Conservation (phyloP, 1,284 basidiomycete species). For the Ceratobasidium sp. region DNA sequence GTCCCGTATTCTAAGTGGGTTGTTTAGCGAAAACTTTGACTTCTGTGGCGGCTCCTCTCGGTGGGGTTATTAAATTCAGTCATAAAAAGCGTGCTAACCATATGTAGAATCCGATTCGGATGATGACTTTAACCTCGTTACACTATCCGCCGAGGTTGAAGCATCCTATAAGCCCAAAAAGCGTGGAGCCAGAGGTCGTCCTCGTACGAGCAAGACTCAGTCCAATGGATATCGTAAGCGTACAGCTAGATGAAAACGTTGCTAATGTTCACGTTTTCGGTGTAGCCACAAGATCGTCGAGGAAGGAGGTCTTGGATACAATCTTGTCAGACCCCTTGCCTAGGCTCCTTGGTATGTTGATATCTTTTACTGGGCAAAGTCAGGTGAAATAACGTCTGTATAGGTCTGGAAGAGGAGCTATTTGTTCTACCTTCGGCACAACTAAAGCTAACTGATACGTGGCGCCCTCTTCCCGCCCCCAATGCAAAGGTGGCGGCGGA, state of each 20-base stretch:
- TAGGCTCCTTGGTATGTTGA: conserved; percentile 21
- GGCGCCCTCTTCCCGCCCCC: background rate
- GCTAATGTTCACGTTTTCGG: background rate
- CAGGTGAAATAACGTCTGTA: background rate
- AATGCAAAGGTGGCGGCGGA: background rate
- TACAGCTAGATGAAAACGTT: background rate
- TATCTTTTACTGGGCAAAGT: background rate
- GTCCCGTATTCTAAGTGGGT: background rate
- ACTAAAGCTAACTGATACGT: conserved; percentile 16
- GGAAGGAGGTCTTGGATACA: conserved; percentile 27
- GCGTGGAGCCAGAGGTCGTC: conserved; percentile 13
- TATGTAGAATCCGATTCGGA: conserved; percentile 40
- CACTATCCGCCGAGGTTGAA: conserved; percentile 36
- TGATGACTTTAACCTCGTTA: conserved; percentile 41
- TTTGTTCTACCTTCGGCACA: background rate
- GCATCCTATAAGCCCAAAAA: conserved; percentile 37
- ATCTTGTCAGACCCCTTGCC: conserved; percentile 25
- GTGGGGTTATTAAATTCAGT: background rate
- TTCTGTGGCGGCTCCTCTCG: conserved; percentile 29
- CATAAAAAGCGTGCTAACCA: background rate
- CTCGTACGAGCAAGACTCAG: background rate
- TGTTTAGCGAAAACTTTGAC: conserved; percentile 2
- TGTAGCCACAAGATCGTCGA: conserved; percentile 6
- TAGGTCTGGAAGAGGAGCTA: conserved; percentile 5
- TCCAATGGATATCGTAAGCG: conserved; percentile 2